These are phyloP conservation scores for Talaromyces funiculosus DNA, from an alignment of 2,329 filamentous ascomycete genomes.

Conservation along the genomic window DNA sequence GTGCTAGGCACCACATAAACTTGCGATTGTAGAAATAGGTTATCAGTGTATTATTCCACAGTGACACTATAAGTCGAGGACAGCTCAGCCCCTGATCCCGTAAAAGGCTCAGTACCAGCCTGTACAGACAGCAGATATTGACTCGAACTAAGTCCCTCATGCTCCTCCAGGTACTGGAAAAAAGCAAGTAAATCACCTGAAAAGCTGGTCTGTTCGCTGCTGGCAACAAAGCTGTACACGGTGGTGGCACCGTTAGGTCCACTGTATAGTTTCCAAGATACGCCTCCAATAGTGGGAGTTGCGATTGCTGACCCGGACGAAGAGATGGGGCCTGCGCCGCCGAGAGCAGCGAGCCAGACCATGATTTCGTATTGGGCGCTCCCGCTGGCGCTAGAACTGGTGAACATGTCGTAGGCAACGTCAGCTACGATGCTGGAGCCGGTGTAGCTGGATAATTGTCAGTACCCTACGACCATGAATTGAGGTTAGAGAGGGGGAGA, in stretches of 20 bases:
- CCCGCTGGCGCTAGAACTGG: constrained; percentile 42
- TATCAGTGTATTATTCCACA: background rate
- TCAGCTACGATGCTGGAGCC: constrained; percentile 49
- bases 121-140: constrained; percentile 51
- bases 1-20: background rate
- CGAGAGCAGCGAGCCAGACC: constrained; percentile 58
- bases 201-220: constrained; percentile 47
- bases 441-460: constrained; percentile 38
- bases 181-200: constrained; percentile 55
- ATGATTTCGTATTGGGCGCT: constrained; percentile 58
- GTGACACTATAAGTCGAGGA: constrained; percentile 27
- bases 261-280: constrained; percentile 54
- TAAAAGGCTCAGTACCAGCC: constrained; percentile 35
- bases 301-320: constrained; percentile 46
- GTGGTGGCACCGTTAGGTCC: constrained; percentile 54
- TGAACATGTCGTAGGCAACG: constrained; percentile 60
- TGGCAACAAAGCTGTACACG: constrained; percentile 57
- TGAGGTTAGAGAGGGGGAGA: background rate
- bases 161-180: constrained; percentile 49
- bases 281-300: constrained; percentile 49
- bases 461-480: background rate
- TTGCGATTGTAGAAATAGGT: background rate
- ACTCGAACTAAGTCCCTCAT: constrained; percentile 28
- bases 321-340: constrained; percentile 53
- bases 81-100: constrained; percentile 24